Conservation (phyloP, 306 rosid genomes). For the Cicer arietinum region DNA sequence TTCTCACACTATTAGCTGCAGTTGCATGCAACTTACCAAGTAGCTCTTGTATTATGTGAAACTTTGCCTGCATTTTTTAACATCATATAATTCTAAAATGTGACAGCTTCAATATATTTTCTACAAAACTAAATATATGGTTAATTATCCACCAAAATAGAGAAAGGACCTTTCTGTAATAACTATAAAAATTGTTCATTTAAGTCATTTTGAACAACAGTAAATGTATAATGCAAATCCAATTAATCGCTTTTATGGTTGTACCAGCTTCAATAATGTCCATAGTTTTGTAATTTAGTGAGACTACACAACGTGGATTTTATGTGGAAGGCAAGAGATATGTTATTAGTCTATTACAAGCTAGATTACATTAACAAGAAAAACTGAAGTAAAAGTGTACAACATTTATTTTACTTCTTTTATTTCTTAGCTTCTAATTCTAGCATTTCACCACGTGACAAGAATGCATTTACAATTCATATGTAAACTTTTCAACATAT, state of each 20-base stretch:
- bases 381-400: background rate
- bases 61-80: constrained; percentile 73
- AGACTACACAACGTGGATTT: constrained; percentile 14
- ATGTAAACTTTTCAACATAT: constrained; percentile 10
- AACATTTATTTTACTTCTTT: background rate
- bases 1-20: constrained; percentile 54
- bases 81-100: constrained; percentile 39
- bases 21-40: constrained; percentile 89
- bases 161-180: constrained; percentile 29
- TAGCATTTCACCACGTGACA: constrained; percentile 16
- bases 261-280: background rate
- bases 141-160: constrained; percentile 28
- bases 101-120: constrained; percentile 31
- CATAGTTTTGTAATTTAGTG: constrained; percentile 10
- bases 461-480: constrained; percentile 3
- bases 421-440: background rate
- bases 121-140: constrained; percentile 23
- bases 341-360: constrained; percentile 8
- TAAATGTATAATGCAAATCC: constrained; percentile 26
- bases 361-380: constrained; percentile 1
- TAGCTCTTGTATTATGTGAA: constrained; percentile 84
- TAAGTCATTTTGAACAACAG: constrained; percentile 12
- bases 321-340: constrained; percentile 14
- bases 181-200: constrained; percentile 19
- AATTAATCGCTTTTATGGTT: constrained; percentile 18